phyloP scores from a whole-genome alignment of 2,329 filamentous ascomycete species.

The Elsinoe perseae region DNA sequence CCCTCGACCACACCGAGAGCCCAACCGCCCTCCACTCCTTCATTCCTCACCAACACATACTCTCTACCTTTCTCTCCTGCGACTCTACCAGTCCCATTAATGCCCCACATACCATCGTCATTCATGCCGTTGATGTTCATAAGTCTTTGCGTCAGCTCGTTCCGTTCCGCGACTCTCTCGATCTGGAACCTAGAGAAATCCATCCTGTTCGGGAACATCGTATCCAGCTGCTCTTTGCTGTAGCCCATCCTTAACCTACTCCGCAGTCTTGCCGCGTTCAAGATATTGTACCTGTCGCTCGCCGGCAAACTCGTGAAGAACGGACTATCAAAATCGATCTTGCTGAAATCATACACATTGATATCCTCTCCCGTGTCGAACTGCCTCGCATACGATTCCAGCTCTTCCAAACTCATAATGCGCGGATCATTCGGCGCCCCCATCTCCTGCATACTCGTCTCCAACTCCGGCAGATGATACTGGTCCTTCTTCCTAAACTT shows the following conservation, averaged over 20 bases:
- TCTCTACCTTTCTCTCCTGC: slow-evolving; percentile 83
- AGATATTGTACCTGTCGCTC: slow-evolving; percentile 89
- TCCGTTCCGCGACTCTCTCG: slow-evolving; percentile 83
- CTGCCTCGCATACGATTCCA: slow-evolving; percentile 88
- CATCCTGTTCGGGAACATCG: slow-evolving; percentile 97
- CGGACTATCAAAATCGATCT: slow-evolving; percentile 93
- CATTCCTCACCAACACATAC: slow-evolving; percentile 93
- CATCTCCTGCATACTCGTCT: slow-evolving; percentile 72
- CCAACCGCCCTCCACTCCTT: slow-evolving; percentile 91
- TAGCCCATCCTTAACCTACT: slow-evolving; percentile 90
- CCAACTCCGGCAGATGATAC: slow-evolving; percentile 86
- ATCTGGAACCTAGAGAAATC: slow-evolving; percentile 96
- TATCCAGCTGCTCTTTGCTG: slow-evolving; percentile 89
- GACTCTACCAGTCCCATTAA: slow-evolving; percentile 56
- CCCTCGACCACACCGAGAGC: slow-evolving; percentile 87
- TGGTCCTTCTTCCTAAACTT: slow-evolving; percentile 87
- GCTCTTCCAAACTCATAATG: slow-evolving; percentile 90
- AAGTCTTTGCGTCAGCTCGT: slow-evolving; percentile 85
- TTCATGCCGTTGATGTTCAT: slow-evolving; percentile 94
- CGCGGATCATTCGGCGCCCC: slow-evolving; percentile 84
- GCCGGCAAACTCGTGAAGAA: slow-evolving; percentile 90
- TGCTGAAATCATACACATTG: slow-evolving; percentile 82
- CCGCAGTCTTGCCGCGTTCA: slow-evolving; percentile 84
- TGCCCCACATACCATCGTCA: slow-evolving; percentile 60
- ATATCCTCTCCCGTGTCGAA: slow-evolving; percentile 91